Percentiles rank a stretch among this genome's conserved stretches.
phyloP scores from a whole-genome alignment of 176 grass and related monocot genomes.

The Aegilops speltoides region DNA sequence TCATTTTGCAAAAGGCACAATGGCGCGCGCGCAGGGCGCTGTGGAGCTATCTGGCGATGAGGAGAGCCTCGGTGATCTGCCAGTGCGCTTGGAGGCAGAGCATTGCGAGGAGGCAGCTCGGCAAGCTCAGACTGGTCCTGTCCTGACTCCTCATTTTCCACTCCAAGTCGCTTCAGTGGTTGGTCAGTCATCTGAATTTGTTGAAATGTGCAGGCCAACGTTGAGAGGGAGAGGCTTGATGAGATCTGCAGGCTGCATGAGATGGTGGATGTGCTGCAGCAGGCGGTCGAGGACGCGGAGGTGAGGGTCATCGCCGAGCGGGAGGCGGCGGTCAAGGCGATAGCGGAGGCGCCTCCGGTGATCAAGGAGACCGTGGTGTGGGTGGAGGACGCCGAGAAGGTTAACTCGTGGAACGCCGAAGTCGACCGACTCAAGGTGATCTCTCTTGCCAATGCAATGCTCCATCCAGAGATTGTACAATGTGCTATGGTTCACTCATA shows the following conservation, averaged over 20 bases:
- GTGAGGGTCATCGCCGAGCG: slow-evolving; percentile 26
- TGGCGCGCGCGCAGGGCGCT: slow-evolving; percentile 38
- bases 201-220: slow-evolving; percentile 33
- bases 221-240: slow-evolving; percentile 34
- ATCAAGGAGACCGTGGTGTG: slow-evolving; percentile 45
- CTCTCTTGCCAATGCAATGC: neutral
- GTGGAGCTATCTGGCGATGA: slow-evolving; percentile 34
- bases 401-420: slow-evolving; percentile 29
- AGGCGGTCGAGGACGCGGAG: slow-evolving; percentile 47
- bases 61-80: slow-evolving; percentile 48
- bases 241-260: slow-evolving; percentile 47
- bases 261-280: slow-evolving; percentile 59
- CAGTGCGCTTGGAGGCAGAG: slow-evolving; percentile 49
- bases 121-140: slow-evolving; percentile 47
- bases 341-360: slow-evolving; percentile 35
- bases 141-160: slow-evolving; percentile 6
- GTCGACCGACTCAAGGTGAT: slow-evolving; percentile 48
- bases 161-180: neutral
- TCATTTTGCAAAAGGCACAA: slow-evolving; percentile 36
- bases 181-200: neutral
- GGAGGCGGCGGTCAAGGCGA: slow-evolving; percentile 43
- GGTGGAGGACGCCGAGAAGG: slow-evolving; percentile 41
- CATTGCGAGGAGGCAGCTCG: slow-evolving; percentile 48
- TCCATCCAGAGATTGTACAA: slow-evolving; percentile 13
- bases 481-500: neutral